Evolutionary conservation across 306 rosid species (phyloP), one percentile per base, ranked within the genome.

Genomic region (Dalbergia oliveri): DNA sequence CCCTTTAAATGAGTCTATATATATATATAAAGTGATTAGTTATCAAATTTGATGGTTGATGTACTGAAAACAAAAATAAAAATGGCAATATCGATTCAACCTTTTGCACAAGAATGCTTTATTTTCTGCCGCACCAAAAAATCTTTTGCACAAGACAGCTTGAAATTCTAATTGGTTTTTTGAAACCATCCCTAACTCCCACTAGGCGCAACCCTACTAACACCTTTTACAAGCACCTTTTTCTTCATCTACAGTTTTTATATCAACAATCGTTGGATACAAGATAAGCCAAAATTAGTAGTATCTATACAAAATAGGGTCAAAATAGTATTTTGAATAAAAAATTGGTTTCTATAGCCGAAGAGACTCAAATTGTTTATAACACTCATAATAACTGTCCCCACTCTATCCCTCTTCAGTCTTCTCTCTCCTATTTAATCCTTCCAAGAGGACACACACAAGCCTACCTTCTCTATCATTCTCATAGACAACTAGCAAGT

Each of bases 361-460:
- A 58, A 64, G 66, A 61, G 64, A 44, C 63, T 69, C 75, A 63
- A 62, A 72, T 73, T 66, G 66, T 43, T 76, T 37, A 76, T 64
- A 76, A 60, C 75, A 74, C 68, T 70, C 78, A 69, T 39, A 58
- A 54, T 49, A 5, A 37, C 7, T 37, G 8, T 37, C 41, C 7
- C 7, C 7, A 37, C 7, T 37, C 7, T 37, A 37, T 37, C 54
- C 54, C 4, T 50, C 21, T 66, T 35, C 66, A n/a, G 82, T 65
- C 47, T 2, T 70, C 88, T 69, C 89, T 61, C 89, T 63, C 89
- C 87, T 94, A 94, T 94, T 94, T 91, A 94, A 89, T 86, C 90
- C 89, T 75, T 60, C 57, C 69, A 49, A 82, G 76, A 72, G 57
- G 71, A 45, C 79, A 76, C 68, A 84, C 79, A n/a, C 50, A 68